phyloP scores from a whole-genome alignment of 1,139 yeast genomes.

The Geotrichum cucujoidarum region DNA sequence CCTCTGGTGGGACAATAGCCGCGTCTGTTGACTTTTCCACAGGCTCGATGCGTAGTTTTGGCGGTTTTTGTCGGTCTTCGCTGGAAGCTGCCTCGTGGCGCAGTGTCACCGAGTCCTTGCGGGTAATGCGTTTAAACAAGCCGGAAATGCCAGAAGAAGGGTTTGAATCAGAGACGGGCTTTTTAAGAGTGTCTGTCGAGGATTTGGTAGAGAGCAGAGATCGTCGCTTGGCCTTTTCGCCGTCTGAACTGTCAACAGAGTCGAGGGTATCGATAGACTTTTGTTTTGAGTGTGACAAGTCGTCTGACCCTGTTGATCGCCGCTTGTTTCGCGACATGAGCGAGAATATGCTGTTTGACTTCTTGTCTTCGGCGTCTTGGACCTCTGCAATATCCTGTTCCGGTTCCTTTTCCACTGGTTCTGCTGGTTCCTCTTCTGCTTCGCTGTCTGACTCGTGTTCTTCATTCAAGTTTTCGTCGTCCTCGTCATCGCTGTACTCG shows the following conservation, averaged over 20 bases:
- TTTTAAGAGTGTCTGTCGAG: conserved; percentile 29
- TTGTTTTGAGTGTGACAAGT: conserved; percentile 9
- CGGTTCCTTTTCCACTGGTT: conserved; percentile 22
- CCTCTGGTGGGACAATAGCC: background rate
- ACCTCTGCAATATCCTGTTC: conserved; percentile 21
- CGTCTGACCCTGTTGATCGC: conserved; percentile 9
- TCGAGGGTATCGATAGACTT: conserved; percentile 7
- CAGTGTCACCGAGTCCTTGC: background rate
- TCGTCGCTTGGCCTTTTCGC: conserved; percentile 24
- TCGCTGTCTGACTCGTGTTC: conserved; percentile 12
- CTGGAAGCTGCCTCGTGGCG: background rate
- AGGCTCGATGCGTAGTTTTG: background rate
- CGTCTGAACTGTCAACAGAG: conserved; percentile 11
- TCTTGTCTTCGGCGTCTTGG: conserved; percentile 1
- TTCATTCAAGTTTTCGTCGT: conserved; percentile 25
- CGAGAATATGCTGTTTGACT: conserved; percentile 8
- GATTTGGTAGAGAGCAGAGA: conserved; percentile 32
- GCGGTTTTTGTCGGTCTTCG: background rate
- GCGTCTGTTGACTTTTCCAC: background rate
- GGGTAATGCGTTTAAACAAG: conserved; percentile 22
- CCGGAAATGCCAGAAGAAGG: conserved; percentile 22
- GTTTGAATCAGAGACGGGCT: background rate
- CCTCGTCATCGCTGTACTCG: conserved; percentile 30
- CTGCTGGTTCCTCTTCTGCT: conserved; percentile 13
- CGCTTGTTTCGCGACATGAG: conserved; percentile 8